Conservation (phyloP, 164 flowering plant species). For the Saururus chinensis region DNA sequence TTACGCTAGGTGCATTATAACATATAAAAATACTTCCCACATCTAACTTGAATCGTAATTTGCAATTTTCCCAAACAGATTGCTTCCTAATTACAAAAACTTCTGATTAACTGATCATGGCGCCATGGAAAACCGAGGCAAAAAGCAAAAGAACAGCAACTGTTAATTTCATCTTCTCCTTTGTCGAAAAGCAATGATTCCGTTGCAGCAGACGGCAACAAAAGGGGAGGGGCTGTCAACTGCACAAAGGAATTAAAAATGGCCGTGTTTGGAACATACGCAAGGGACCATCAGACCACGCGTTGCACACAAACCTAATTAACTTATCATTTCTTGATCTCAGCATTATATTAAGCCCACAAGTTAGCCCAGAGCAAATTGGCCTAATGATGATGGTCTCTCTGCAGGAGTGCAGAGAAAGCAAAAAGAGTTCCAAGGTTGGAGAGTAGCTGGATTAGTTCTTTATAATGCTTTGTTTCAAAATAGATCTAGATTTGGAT, state of each 20-base stretch:
- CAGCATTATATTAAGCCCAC: not conserved
- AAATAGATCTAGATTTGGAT: not conserved
- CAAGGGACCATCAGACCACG: not conserved
- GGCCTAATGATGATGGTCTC: too few relatives aligned
- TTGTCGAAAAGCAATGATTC: too few relatives aligned
- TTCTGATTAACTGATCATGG: not conserved
- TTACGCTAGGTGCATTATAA: too few relatives aligned
- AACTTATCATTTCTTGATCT: not conserved
- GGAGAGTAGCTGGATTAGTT: too few relatives aligned
- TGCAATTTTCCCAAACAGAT: not conserved
- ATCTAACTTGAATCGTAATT: not conserved
- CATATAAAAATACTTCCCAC: too few relatives aligned
- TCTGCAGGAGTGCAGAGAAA: not conserved
- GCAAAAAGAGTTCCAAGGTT: not conserved
- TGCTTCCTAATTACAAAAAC: not conserved
- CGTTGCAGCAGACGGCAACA: not conserved
- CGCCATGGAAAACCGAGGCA: not conserved
- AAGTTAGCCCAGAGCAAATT: too few relatives aligned
- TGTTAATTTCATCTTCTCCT: too few relatives aligned
- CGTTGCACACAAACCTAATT: not conserved
- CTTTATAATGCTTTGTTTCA: not conserved
- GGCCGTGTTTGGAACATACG: not conserved
- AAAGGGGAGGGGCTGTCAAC: not conserved
- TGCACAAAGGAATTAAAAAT: not conserved
- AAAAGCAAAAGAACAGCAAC: too few relatives aligned